Evolutionary conservation across 2,329 filamentous ascomycete genomes (phyloP), one percentile per base, ranked within the genome.

Genomic region (Daldinia eschscholtzii): DNA sequence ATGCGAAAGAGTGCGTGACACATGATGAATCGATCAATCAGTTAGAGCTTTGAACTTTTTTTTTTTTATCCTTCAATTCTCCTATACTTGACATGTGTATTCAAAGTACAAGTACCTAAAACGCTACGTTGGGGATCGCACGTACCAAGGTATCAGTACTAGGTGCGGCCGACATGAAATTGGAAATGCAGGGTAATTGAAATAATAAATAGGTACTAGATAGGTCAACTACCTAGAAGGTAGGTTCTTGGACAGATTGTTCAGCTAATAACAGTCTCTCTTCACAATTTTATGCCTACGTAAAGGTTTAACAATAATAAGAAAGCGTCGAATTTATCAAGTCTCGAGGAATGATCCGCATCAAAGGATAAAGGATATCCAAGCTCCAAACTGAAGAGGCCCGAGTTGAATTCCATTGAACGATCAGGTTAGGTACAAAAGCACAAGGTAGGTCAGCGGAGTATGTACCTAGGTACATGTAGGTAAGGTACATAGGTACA

Each of bases 1-100:
- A 70, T 70, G 70, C 69, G 69, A 70, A 67, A 69, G 64, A 58
- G 66, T 67, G 62, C 64, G 69, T 68, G 66, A 64, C 33, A 64
- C 63, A 68, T 58, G 68, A 65, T 68, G 62, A 64, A 70, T 59
- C 50, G 53, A 69, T 64, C 60, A 60, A 64, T 68, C 33, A 67
- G 26, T 50, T 50, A 37, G 18, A 55, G 65, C 65, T 67, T 64
- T 56, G 63, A 61, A 60, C 55, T 46, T 66, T 64, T 66, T 61
- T 59, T 57, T 59, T 52, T 53, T 52, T 50, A 41, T 50, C 52
- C 30, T 39, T 39, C 12, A 50, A 30, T 20, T 60, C 18, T 26
- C n/a, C 28, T 33, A 62, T 60, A 62, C 66, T 62, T 62, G 53
- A 55, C 33, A 39, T 39, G 5, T 13, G 7, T 52, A 18, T n/a